These are phyloP conservation scores for Rutstroemia sp. DNA, from an alignment of 2,329 filamentous ascomycete genomes.

Conservation along the genomic window DNA sequence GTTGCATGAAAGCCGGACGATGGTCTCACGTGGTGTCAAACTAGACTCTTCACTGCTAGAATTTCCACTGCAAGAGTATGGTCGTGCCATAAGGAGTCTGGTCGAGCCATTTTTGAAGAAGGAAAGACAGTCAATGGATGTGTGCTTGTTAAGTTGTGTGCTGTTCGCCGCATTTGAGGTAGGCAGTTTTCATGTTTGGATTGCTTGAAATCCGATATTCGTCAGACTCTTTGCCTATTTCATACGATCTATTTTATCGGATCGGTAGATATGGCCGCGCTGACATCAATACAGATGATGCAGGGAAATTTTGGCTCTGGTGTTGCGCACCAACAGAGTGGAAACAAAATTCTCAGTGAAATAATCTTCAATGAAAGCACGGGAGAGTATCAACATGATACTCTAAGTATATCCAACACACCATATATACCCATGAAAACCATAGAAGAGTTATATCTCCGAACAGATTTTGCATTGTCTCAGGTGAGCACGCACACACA, in stretches of 20 bases:
- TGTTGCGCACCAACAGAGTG: constrained; percentile 17
- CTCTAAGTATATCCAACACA: neutral
- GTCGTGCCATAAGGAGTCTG: neutral
- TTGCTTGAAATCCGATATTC: neutral
- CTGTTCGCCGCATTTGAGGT: constrained; percentile 2
- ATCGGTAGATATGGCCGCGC: neutral
- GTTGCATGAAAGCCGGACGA: neutral
- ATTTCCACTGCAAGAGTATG: constrained; percentile 1
- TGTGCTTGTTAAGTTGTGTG: neutral
- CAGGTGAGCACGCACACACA: constrained; percentile 10
- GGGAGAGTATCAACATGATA: constrained; percentile 6
- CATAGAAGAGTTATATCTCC: constrained; percentile 16
- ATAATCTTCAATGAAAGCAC: constrained; percentile 12
- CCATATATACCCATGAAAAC: constrained; percentile 14
- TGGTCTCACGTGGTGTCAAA: neutral
- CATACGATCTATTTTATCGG: no score
- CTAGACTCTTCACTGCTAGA: neutral
- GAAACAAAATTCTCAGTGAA: constrained; percentile 18
- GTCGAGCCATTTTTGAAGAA: neutral
- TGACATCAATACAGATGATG: constrained; percentile 12
- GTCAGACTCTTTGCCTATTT: neutral
- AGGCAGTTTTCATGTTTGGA: neutral
- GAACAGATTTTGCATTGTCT: constrained; percentile 12
- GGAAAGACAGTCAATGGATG: neutral
- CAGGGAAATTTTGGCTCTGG: constrained; percentile 17